Base-by-base conservation (phyloP, 192 early-diverging fungal genomes). In the Obelidium mucronatum region DNA sequence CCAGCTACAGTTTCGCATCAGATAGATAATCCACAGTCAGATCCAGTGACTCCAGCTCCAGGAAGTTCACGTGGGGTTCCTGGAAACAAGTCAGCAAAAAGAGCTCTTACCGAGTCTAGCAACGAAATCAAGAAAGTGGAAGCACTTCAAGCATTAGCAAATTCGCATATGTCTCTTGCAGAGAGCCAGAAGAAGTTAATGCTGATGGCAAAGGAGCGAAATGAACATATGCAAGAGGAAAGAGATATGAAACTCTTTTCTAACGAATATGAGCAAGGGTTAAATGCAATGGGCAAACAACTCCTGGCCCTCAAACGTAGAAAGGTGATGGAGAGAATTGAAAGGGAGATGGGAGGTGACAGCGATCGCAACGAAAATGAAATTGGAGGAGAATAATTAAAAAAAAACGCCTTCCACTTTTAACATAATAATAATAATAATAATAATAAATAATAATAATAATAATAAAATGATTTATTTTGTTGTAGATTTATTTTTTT, bases 41-140 rank as follows among this genome's bases (percentile, higher is more conserved):
- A 44, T 44, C 42, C 42, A 11, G 42, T 44, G 42, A 58, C 55
- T 3, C 55, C 55, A 5, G n/a, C 55, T n/a, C n/a, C n/a, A n/a
- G n/a, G n/a, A n/a, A n/a, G n/a, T 58, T 5, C 8, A 5, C 55
- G 55, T 19, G n/a, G n/a, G 4, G 28, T 30, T 30, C n/a, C n/a
- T n/a, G 55, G 55, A 58, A 58, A 19, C 55, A 58, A 58, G 26
- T 6, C 55, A 5, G 55, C 55, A 19, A 58, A 58, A 58, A 6
- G 55, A 5, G 24, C 5, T 24, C 8, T 15, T 5, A 5, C 19
- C 6, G 55, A 58, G 5, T 5, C 55, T 24, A 19, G 26, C 24
- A 28, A 5, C 26, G 55, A 58, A 58, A 58, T 6, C 55, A 58
- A 58, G 55, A 58, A 58, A 58, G 55, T 24, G 11, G 28, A 58